Evolutionary conservation across 345 rosid species (phyloP), one percentile per base, ranked within the genome.

Genomic region (Sapria himalayana): DNA sequence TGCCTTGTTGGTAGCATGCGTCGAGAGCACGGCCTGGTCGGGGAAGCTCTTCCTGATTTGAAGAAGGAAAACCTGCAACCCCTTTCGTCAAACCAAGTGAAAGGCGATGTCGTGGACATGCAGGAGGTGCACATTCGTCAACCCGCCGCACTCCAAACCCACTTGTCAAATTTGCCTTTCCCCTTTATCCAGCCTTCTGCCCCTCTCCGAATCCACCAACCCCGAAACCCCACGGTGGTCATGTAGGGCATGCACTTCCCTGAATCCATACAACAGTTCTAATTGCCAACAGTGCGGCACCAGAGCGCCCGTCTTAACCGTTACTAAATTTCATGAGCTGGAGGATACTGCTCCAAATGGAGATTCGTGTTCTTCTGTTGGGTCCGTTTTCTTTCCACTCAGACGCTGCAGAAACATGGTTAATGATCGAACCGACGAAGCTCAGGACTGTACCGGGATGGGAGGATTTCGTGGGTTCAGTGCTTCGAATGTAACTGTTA

Each of bases 211-310:
- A 5, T 17, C 64, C 25, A 16, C 66, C 2, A 36, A 67, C 29
- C 8, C 48, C 17, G 18, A 57, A 12, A 55, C 59, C 48, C 51
- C 72, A 3, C 67, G 61, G 25, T 89, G 98, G 95, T 36, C 92
- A 0, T 89, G 98, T 71, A 82, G 76, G 52, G 78, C 78, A 13
- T 89, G 98, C 64, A 82, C 98, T 47, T 82, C 76, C 55, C 48
- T 76, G 47, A 89, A 89, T 66, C 62, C 74, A 4, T 79, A 70
- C 60, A 74, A 63, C 59, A 79, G 64, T 55, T 37, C 61, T 20
- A 43, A 24, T 58, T 89, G 98, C 55, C 81, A 71, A 15, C 54
- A 79, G 31, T 89, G 95, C 25, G 72, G 64, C 36, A 62, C 78
- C 0, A 62, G 81, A 46, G 67, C 78, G 2, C 55, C 70, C 1